Evolutionary conservation across 495 filamentous ascomycete genomes (phyloP), one percentile per base, ranked within the genome.

Genomic region (Aspergillus kassunensis): DNA sequence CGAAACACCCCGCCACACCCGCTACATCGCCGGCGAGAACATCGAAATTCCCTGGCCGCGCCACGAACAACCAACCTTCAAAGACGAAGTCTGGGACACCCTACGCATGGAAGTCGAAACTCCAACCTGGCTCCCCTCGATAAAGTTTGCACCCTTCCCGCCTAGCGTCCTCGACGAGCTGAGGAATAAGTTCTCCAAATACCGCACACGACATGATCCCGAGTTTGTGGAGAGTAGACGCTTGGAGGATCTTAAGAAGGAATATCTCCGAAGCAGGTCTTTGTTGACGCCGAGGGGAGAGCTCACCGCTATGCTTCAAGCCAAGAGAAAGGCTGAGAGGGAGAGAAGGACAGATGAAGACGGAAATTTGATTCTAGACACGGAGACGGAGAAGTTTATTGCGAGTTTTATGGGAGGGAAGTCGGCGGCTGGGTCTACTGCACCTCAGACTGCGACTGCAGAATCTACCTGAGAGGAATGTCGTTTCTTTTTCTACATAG

Each of bases 131-230:
- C 69, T 82, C 10, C 91, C 91, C 0, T 87, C 84, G 12, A 68
- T 97, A 11, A 70, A 88, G 2, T 65, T 74, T 11, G 76, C 87
- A 15, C 92, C 92, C n/a, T 87, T 97, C 76, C 90, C 93, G 21
- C 66, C 72, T 39, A 73, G 63, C 21, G 80, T 97, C 27, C 79
- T 97, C 56, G 88, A 97, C 65, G 92, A 97, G 75, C 75, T 97
- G 64, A 78, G 93, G 54, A 86, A 86, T 70, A 88, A 86, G 59
- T 97, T 86, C 80, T 84, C 80, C 53, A 82, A 80, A 54, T 95
- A 90, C 83, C 80, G 92, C 56, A 87, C 80, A 35, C 72, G 91
- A 20, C 91, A 96, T 66, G 87, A 91, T 31, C 70, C 73, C 62
- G 76, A 84, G 46, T 74, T 67, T 53, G 62, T 74, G 45, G 54